Evolutionary conservation across 768 basidiomycete species (phyloP).

Genomic region (Macrocybe gigantea): DNA sequence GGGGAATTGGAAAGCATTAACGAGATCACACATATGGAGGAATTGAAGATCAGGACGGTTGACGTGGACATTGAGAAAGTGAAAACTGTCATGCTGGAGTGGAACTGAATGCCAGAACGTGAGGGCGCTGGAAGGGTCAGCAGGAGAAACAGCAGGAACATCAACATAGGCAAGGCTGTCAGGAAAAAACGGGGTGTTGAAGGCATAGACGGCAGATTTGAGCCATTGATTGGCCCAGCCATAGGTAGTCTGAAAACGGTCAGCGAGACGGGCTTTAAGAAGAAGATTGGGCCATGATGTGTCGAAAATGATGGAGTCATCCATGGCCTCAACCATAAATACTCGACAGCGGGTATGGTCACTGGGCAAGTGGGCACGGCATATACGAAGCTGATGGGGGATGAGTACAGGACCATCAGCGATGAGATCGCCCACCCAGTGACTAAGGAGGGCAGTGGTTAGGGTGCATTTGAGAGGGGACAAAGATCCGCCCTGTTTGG

Average conservation of each 20-base stretch:
- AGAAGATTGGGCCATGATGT: not conserved
- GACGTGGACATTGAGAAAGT: not conserved
- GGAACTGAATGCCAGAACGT: not conserved
- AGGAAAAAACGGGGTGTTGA: not conserved
- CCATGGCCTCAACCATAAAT: constrained; percentile 2
- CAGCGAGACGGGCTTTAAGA: not conserved
- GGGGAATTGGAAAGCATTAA: not conserved
- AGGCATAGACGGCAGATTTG: not conserved
- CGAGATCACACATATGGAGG: not conserved
- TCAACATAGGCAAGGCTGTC: not conserved
- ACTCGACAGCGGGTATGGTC: not conserved
- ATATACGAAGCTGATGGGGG: not conserved
- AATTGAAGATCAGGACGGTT: not conserved
- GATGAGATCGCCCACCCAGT: not conserved
- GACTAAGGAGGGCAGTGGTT: not conserved
- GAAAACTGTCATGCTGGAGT: not conserved
- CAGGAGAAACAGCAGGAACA: not conserved
- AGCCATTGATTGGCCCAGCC: constrained; percentile 3
- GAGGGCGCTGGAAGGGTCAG: not conserved
- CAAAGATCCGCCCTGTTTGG: constrained; percentile 1
- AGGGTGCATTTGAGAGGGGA: constrained; percentile 1
- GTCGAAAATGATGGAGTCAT: not conserved
- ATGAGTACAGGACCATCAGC: not conserved
- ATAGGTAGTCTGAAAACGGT: constrained; percentile 5
- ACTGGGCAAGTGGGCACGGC: not conserved